Evolutionary conservation across 257 asterid species (phyloP), one percentile per base, ranked within the genome.

Genomic region (Apocynum venetum): DNA sequence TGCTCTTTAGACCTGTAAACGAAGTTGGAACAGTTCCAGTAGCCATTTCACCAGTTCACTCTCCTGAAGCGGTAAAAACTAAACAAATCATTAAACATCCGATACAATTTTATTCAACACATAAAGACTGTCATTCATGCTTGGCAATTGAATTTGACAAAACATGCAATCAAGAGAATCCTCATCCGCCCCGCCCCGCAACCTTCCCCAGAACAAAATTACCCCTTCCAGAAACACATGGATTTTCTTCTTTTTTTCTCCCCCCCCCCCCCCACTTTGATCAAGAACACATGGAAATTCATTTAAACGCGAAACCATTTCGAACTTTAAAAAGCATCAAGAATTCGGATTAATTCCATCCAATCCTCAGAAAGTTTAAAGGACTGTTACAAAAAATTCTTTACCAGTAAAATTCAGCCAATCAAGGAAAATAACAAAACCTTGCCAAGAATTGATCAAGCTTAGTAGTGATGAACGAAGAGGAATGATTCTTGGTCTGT

Each of bases 1-100:
- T 84, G 87, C 80, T 87, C 81, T 85, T 92, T 67, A 93, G 83
- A 73, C 90, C 91, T 4, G 95, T 85, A 83, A 96, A 93, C 44
- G 97, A 87, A 81, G 93, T 84, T 53, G 98, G 93, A 80, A 96
- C 92, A 25, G 97, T 85, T 78, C 97, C 97, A 64, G 91, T 86
- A 36, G 99, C 97, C 99, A 96, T 96, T 76, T 82, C 81, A 82
- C 80, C 82, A 77, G 85, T 76, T 52, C 12, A 53, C 63, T 36
- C 55, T 64, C 75, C 80, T 76, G 74, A 68, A 71, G 20, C 47
- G 3, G 61, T 5, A 13, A 31, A 41, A 81, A 53, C 19, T 8
- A 43, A 19, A 13, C 4, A 8, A 52, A 20, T 31, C 25, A 40
- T 59, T 19, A 69, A 60, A 7, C 14, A 53, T 3, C 52, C 73